phyloP scores from a whole-genome alignment of 345 rosid species.

The Erucastrum elatum region DNA sequence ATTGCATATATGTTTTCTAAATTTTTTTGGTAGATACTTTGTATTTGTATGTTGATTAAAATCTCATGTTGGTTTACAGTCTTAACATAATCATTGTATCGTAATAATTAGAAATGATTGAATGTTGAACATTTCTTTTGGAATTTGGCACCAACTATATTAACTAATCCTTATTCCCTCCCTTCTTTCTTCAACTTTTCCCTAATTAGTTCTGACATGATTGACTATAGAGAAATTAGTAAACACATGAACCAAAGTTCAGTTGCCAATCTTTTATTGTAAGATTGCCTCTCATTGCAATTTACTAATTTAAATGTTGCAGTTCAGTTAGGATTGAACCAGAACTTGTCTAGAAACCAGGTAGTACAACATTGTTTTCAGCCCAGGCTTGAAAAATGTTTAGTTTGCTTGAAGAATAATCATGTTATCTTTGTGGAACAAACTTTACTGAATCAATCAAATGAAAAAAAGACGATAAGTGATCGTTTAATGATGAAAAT shows the following conservation, averaged over 20 bases:
- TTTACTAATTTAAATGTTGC: neutral
- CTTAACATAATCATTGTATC: constrained; percentile 36
- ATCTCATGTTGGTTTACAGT: constrained; percentile 16
- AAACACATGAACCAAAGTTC: constrained; percentile 1
- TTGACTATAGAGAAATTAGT: neutral
- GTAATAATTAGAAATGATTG: constrained; percentile 38
- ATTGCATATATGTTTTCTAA: constrained; percentile 1
- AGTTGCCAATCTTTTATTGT: neutral
- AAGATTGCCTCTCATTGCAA: neutral
- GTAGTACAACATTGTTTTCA: neutral
- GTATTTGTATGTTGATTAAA: constrained; percentile 15
- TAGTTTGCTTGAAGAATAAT: neutral
- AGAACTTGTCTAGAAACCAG: neutral
- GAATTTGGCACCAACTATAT: constrained; percentile 32
- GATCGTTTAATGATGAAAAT: constrained; percentile 10
- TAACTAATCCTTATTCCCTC: constrained; percentile 25
- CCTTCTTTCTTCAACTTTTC: constrained; percentile 8
- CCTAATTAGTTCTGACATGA: neutral
- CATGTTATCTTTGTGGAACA: neutral
- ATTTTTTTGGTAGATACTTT: constrained; percentile 5
- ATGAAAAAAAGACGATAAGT: neutral
- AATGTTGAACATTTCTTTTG: constrained; percentile 19
- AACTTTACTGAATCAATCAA: neutral
- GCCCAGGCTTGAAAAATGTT: neutral
- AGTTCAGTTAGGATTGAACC: neutral